phyloP scores from a whole-genome alignment of 495 filamentous ascomycete genomes.

The Aspergillus affinis region DNA sequence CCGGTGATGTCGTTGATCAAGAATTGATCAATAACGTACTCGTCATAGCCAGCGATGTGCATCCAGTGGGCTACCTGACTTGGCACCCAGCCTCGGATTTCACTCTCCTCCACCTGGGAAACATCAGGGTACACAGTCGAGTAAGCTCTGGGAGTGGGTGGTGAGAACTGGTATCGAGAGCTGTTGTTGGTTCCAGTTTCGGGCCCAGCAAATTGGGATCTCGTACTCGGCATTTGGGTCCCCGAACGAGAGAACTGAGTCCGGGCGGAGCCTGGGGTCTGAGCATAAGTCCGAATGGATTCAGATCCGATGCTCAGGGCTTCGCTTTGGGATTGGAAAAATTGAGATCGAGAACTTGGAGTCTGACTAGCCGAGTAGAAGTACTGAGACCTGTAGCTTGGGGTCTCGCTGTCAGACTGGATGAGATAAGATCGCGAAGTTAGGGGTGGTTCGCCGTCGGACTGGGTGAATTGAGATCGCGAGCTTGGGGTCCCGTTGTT shows the following conservation, averaged over 20 bases:
- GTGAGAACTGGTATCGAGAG: slow-evolving; percentile 15
- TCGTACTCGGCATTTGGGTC: neutral
- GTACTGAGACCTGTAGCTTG: neutral
- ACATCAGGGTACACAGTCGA: slow-evolving; percentile 18
- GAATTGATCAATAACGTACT: slow-evolving; percentile 73
- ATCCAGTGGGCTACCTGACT: neutral
- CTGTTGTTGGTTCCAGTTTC: neutral
- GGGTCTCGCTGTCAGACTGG: neutral
- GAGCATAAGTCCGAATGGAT: neutral
- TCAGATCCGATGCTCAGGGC: neutral
- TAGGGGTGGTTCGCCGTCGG: neutral
- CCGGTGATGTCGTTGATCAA: slow-evolving; percentile 89
- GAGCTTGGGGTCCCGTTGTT: neutral
- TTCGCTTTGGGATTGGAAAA: neutral
- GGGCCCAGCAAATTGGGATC: neutral
- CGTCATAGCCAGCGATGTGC: slow-evolving; percentile 53
- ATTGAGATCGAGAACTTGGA: neutral
- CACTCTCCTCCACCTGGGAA: slow-evolving; percentile 13
- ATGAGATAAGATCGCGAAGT: neutral
- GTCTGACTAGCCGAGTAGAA: neutral
- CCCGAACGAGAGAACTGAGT: neutral
- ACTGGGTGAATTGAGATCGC: neutral
- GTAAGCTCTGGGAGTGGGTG: slow-evolving; percentile 12
- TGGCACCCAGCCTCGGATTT: slow-evolving; percentile 8
- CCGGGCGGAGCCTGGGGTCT: neutral